Base-by-base conservation (phyloP, 768 basidiomycete species). In the Calocera viscosa region DNA sequence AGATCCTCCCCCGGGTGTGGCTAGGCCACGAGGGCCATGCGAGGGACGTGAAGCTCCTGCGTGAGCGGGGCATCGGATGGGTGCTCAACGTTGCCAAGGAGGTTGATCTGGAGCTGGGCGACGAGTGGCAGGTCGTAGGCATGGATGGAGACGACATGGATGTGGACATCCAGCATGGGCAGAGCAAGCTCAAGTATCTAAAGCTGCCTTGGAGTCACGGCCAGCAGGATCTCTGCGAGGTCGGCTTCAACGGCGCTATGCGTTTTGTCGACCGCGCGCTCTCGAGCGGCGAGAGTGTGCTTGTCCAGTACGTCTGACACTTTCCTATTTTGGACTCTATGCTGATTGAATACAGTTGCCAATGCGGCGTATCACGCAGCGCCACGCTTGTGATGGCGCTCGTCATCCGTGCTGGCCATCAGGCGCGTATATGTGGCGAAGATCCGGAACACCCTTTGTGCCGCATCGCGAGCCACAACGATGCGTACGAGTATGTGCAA, bases 71-170 rank as follows among this genome's bases (percentile, higher is more conserved):
- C 40, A 92, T 94, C 73, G 84, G 82, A 69, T 84, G 88, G 49
- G 83, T 95, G 24, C 83, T 95, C 76, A 94, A 95, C 75, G 94
- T 95, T 35, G 93, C 93, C 53, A 93, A 94, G 78, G 93, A 96
- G 75, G 90, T 96, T 69, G 74, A 69, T 16, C 63, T 1, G 72
- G 72, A 66, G 72, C 73, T 0, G 73, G 73, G 73, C 17, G n/a
- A 26, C 68, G 65, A 28, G 68, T 47, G 43, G 43, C 43, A 68
- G 47, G 49, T 40, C 19, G 43, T 68, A 33, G 53, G 8, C 19
- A 8, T 47, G 43, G 43, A 47, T 7, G 43, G 43, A 16, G 68
- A 60, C 0, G 64, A 0, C 1, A 32, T 47, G 38, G 38, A 66
- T 19, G 14, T 26, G 41, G 2, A 43, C 24, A 22, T 24, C 30